These are phyloP conservation scores for Lactarius pseudohatsudake DNA, from an alignment of 768 basidiomycete genomes.

Conservation along the genomic window DNA sequence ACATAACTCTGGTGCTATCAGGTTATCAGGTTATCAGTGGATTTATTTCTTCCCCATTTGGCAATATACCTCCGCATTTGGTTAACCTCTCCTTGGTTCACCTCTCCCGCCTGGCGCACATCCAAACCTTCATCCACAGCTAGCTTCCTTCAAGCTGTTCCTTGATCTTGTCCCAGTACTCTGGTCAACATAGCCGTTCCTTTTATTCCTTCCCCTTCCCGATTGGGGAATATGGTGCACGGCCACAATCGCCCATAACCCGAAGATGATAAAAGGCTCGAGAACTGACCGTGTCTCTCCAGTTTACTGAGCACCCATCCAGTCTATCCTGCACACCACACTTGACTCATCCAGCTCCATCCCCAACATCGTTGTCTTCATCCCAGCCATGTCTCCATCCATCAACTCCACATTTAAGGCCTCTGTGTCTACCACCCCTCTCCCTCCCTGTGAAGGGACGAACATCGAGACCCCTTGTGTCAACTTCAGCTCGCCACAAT, in stretches of 20 bases:
- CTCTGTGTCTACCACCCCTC: conserved; percentile 1
- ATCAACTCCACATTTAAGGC: conserved; percentile 22
- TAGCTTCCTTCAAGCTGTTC: conserved; percentile 22
- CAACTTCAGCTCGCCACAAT: conserved; percentile 60
- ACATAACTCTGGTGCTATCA: conserved; percentile 15
- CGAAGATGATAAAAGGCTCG: conserved; percentile 20
- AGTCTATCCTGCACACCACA: conserved; percentile 11
- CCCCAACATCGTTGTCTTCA: conserved; percentile 5
- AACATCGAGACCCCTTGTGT: conserved; percentile 36
- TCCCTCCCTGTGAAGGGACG: conserved; percentile 28
- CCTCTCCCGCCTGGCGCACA: conserved; percentile 13
- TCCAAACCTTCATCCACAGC: conserved; percentile 6
- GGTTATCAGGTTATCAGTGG: conserved; percentile 12
- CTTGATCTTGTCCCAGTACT: conserved; percentile 23
- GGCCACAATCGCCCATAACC: conserved; percentile 25
- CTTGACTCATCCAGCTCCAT: not conserved
- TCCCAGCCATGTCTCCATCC: conserved; percentile 26
- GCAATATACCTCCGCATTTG: conserved; percentile 16
- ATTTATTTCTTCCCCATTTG: conserved; percentile 17
- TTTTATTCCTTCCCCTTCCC: conserved; percentile 9
- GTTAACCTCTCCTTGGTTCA: conserved; percentile 22
- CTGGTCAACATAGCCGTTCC: conserved; percentile 13
- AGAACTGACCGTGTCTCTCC: conserved; percentile 10
- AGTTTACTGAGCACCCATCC: conserved; percentile 17
- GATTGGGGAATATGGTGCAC: conserved; percentile 15